These are phyloP conservation scores for Tricholoma flavovirens DNA, from an alignment of 768 basidiomycete species.

Conservation along the genomic window DNA sequence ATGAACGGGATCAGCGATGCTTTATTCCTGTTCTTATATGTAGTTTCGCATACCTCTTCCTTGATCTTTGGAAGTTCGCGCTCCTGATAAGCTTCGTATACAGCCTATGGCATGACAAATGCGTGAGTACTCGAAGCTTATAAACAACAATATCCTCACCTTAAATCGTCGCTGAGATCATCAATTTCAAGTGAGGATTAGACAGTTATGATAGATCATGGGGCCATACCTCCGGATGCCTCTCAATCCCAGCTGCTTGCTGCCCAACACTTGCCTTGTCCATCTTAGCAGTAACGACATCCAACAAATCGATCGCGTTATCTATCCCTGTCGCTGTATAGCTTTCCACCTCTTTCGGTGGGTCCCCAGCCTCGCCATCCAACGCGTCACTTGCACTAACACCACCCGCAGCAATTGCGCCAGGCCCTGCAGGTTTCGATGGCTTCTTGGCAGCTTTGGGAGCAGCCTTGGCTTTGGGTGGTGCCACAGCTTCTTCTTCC, in stretches of 20 bases:
- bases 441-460: slow-evolving; percentile 60
- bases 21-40: slow-evolving; percentile 5
- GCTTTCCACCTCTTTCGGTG: slow-evolving; percentile 47
- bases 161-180: slow-evolving; percentile 76
- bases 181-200: slow-evolving; percentile 7
- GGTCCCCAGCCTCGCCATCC: slow-evolving; percentile 18
- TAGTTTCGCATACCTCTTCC: slow-evolving; percentile 52
- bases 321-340: slow-evolving; percentile 85
- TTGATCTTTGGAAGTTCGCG: slow-evolving; percentile 75
- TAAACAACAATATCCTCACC: slow-evolving; percentile 30
- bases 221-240: slow-evolving; percentile 77
- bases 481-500: slow-evolving; percentile 71
- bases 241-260: slow-evolving; percentile 81
- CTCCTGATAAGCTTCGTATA: slow-evolving; percentile 89
- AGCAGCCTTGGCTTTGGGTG: slow-evolving; percentile 55
- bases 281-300: slow-evolving; percentile 85
- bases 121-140: slow-evolving; percentile 3
- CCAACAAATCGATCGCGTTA: slow-evolving; percentile 82
- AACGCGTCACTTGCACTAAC: slow-evolving; percentile 52
- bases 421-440: slow-evolving; percentile 72
- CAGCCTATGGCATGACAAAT: slow-evolving; percentile 42
- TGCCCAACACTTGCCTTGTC: slow-evolving; percentile 89
- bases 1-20: slow-evolving; percentile 5
- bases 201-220: neutral
- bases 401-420: slow-evolving; percentile 76